A percentile compares a stretch with the other conserved stretches of the same genome.
These are phyloP conservation scores for Talaromyces sp. DNA, from an alignment of 2,329 filamentous ascomycete genomes.

Conservation along the genomic window DNA sequence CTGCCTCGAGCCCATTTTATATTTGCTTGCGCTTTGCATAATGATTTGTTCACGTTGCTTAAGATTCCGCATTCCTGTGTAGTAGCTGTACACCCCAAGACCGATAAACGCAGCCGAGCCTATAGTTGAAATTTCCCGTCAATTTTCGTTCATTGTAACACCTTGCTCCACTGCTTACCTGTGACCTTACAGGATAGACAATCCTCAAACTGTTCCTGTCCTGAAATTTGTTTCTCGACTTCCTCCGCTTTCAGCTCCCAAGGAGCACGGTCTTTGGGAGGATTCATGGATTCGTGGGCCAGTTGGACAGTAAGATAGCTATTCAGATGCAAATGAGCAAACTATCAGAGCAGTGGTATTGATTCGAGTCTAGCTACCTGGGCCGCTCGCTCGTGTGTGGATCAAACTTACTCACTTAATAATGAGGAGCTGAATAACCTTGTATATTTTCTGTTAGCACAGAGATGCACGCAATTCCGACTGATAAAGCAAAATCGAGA, in stretches of 20 bases:
- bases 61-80: conserved; percentile 67
- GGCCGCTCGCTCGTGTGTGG: not conserved
- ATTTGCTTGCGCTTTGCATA: conserved; percentile 61
- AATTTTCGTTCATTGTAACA: not conserved
- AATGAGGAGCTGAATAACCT: not conserved
- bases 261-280: conserved; percentile 42
- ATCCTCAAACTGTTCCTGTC: conserved; percentile 47
- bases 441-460: not conserved
- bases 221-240: conserved; percentile 52
- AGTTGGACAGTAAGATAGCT: not conserved
- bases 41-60: conserved; percentile 58
- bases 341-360: not conserved
- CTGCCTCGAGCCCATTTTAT: conserved; percentile 67
- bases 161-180: conserved; percentile 47
- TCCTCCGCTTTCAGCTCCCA: conserved; percentile 52
- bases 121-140: conserved; percentile 27
- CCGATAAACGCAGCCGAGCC: conserved; percentile 71
- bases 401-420: not conserved
- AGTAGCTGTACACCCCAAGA: conserved; percentile 71
- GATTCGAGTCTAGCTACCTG: not conserved
- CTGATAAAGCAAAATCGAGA: not conserved
- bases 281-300: conserved; percentile 31
- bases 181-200: conserved; percentile 67
- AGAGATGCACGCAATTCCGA: not conserved
- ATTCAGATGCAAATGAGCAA: not conserved